Evolutionary conservation across 495 filamentous ascomycete genomes (phyloP), one percentile per base, ranked within the genome.

Genomic region (Penicillium paxilli): DNA sequence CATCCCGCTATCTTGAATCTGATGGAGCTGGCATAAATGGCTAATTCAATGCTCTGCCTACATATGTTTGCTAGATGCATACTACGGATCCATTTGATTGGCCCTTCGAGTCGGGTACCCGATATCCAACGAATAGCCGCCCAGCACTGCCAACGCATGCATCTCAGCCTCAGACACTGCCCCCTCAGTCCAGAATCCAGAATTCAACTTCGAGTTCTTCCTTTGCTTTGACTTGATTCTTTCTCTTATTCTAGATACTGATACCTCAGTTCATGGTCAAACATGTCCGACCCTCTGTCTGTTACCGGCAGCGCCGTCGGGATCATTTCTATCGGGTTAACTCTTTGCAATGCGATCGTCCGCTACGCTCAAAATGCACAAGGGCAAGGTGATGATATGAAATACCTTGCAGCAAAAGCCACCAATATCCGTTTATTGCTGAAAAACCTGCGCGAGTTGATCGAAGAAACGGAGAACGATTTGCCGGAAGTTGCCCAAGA

Each of bases 221-320:
- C 30, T 32, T 32, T 32, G 8, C 30, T 12, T 9, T 32, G n/a
- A n/a, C 4, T 32, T n/a, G 3, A 12, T n/a, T 32, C 30, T 10
- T 32, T n/a, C 1, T 4, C 3, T 10, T 32, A 9, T 14, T 32
- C 11, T 12, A 30, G 7, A 32, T 14, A 32, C 30, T 12, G n/a
- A 2, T 32, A 32, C 0, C 0, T 32, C n/a, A n/a, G n/a, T n/a
- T n/a, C n/a, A 30, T 5, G 45, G 14, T 50, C 32, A 32, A 24
- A 33, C 20, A 52, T 52, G 50, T 44, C 38, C 40, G 50, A 52
- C 26, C 50, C 50, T 4, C 33, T 52, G 8, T 52, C 50, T 6
- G 24, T 45, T 11, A 17, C 50, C 23, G 35, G 50, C 2, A 45
- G 50, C 26, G 50, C 50, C 5, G 37, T 52, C 22, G 50, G 50